These are phyloP conservation scores for Hypoxylon sp. DNA, from an alignment of 2,329 filamentous ascomycete species.

Conservation along the genomic window DNA sequence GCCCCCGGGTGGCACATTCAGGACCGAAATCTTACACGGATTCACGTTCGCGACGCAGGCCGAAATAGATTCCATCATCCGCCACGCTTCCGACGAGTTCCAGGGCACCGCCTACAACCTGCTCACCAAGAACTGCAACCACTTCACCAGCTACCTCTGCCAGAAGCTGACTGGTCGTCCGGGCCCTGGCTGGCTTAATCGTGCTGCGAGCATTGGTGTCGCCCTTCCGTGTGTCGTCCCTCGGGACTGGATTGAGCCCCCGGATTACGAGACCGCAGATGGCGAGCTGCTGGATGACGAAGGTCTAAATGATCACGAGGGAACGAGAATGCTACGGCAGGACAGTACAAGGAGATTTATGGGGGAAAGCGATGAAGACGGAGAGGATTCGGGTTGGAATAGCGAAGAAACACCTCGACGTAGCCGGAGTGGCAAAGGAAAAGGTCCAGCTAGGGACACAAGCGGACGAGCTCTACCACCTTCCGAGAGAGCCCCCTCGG, in stretches of 20 bases:
- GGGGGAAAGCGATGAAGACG: conserved; percentile 41
- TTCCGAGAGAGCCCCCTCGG: conserved; percentile 66
- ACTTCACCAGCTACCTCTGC: conserved; percentile 85
- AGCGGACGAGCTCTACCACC: conserved; percentile 67
- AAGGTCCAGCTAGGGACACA: conserved; percentile 62
- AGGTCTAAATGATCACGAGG: conserved; percentile 61
- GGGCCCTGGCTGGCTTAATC: conserved; percentile 83
- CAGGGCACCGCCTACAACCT: conserved; percentile 84
- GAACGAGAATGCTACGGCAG: conserved; percentile 70
- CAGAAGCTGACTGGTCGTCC: conserved; percentile 78
- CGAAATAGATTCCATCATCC: conserved; percentile 80
- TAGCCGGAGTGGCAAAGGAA: conserved; percentile 60
- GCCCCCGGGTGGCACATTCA: conserved; percentile 84
- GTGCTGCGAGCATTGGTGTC: conserved; percentile 86
- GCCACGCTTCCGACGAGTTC: conserved; percentile 78
- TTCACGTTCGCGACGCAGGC: conserved; percentile 78
- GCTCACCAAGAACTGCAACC: conserved; percentile 88
- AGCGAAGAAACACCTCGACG: conserved; percentile 43
- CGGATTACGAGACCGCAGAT: conserved; percentile 80
- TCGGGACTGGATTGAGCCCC: conserved; percentile 84
- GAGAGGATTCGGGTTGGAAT: conserved; percentile 35
- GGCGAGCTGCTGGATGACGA: conserved; percentile 75
- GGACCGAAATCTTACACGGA: conserved; percentile 81
- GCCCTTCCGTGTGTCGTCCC: conserved; percentile 87
- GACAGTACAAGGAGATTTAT: conserved; percentile 51